Conservation (phyloP, 257 asterid species). For the Verbena officinalis region DNA sequence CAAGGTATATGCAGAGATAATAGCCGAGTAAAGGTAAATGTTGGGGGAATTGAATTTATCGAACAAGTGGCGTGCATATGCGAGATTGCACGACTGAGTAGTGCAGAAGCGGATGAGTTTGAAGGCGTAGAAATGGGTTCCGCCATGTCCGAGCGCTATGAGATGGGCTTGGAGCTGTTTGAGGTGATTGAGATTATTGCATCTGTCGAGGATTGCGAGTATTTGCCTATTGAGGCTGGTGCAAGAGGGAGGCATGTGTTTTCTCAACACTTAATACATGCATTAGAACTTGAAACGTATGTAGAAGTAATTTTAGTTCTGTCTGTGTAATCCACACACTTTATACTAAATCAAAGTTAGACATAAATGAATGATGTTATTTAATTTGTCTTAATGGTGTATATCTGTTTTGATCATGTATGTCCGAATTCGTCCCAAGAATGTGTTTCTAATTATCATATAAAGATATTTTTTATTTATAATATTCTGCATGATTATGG, state of each 20-base stretch:
- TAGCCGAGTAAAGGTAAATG: conserved; percentile 57
- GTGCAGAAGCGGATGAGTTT: conserved; percentile 83
- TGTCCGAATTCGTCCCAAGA: too few species aligned
- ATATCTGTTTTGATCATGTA: too few species aligned
- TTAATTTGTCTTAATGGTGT: too few species aligned
- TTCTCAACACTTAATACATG: background rate
- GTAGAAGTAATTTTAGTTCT: too few species aligned
- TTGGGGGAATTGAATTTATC: conserved; percentile 60
- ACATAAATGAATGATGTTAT: too few species aligned
- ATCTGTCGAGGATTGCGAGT: conserved; percentile 53
- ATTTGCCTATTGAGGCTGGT: conserved; percentile 51
- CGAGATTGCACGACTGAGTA: conserved; percentile 42
- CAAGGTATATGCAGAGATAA: conserved; percentile 54
- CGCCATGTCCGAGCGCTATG: conserved; percentile 63
- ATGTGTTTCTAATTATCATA: too few species aligned
- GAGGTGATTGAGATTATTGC: conserved; percentile 58
- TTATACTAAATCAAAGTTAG: too few species aligned
- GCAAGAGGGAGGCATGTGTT: conserved; percentile 42
- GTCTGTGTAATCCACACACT: too few species aligned
- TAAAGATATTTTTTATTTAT: too few species aligned
- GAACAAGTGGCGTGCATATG: conserved; percentile 71
- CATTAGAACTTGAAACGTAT: too few species aligned
- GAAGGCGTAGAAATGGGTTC: conserved; percentile 70
- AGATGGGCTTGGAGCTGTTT: conserved; percentile 76
- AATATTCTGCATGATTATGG: too few species aligned